Evolutionary conservation across 2,329 filamentous ascomycete species (phyloP).

Genomic region (Truncatella angustata): DNA sequence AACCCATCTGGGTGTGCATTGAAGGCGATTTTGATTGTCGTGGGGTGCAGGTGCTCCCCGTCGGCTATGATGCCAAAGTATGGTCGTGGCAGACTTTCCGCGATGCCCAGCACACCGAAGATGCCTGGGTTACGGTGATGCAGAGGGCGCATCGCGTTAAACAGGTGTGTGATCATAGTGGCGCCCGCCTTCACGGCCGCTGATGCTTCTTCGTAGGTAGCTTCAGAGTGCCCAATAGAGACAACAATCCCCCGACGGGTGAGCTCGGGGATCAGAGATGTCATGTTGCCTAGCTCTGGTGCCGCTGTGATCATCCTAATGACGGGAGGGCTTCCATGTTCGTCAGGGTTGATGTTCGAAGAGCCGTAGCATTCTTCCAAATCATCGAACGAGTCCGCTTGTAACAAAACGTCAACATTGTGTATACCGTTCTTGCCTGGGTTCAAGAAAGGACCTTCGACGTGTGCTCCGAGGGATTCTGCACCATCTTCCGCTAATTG

Average conservation of each 20-base stretch:
- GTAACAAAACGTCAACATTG: conserved; percentile 67
- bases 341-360: conserved; percentile 56
- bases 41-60: conserved; percentile 86
- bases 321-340: conserved; percentile 35
- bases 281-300: conserved; percentile 74
- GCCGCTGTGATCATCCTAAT: conserved; percentile 85
- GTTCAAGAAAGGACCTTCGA: conserved; percentile 85
- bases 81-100: conserved; percentile 58
- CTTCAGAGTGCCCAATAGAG: conserved; percentile 83
- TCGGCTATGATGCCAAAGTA: conserved; percentile 90
- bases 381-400: conserved; percentile 62
- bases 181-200: conserved; percentile 71
- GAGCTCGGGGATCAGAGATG: conserved; percentile 65
- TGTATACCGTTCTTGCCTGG: conserved; percentile 85
- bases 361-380: conserved; percentile 71
- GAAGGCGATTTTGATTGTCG: conserved; percentile 85
- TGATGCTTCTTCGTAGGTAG: conserved; percentile 79
- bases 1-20: conserved; percentile 81
- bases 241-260: conserved; percentile 66
- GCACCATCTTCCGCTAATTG: conserved; percentile 67
- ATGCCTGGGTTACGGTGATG: conserved; percentile 90
- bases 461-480: conserved; percentile 86
- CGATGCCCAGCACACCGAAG: conserved; percentile 77
- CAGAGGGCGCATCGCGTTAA: conserved; percentile 90
- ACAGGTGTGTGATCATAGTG: conserved; percentile 88